Conservation (phyloP, 768 basidiomycete genomes). For the Xanthoconium purpureum region DNA sequence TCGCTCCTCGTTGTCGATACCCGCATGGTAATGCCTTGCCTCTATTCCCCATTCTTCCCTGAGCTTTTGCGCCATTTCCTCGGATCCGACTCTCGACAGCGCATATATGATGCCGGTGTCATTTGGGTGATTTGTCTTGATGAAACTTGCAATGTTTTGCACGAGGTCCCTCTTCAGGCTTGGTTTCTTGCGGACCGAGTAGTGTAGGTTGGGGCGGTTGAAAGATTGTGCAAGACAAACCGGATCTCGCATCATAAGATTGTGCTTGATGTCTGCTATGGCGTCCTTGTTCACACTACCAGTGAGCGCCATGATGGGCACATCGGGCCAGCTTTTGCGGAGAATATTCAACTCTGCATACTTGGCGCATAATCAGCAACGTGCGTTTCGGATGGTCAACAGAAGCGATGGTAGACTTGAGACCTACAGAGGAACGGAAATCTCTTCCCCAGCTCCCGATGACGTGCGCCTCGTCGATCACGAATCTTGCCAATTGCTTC, state of each 20-base stretch:
- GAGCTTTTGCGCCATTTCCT: constrained; percentile 72
- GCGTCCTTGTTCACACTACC: constrained; percentile 86
- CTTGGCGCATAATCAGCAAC: constrained; percentile 37
- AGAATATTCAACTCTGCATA: constrained; percentile 67
- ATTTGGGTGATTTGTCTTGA: constrained; percentile 52
- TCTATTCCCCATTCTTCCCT: constrained; percentile 52
- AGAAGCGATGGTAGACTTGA: not conserved
- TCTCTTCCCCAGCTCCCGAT: constrained; percentile 94
- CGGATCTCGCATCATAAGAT: constrained; percentile 60
- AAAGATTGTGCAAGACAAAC: constrained; percentile 74
- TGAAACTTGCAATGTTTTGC: constrained; percentile 66
- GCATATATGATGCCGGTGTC: constrained; percentile 88
- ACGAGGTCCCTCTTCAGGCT: constrained; percentile 41
- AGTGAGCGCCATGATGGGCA: constrained; percentile 95
- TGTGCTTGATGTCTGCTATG: constrained; percentile 72
- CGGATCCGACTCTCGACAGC: constrained; percentile 66
- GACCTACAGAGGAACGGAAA: constrained; percentile 76
- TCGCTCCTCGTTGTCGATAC: constrained; percentile 62
- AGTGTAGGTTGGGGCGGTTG: constrained; percentile 89
- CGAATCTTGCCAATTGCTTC: constrained; percentile 76
- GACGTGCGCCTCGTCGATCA: constrained; percentile 96
- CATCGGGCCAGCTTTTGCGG: constrained; percentile 67
- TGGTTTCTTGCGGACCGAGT: constrained; percentile 56
- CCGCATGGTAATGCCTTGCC: constrained; percentile 86
- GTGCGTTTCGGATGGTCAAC: not conserved